Evolutionary conservation across 2,329 filamentous ascomycete species (phyloP).

Genomic region (Davidsoniella eucalypti): DNA sequence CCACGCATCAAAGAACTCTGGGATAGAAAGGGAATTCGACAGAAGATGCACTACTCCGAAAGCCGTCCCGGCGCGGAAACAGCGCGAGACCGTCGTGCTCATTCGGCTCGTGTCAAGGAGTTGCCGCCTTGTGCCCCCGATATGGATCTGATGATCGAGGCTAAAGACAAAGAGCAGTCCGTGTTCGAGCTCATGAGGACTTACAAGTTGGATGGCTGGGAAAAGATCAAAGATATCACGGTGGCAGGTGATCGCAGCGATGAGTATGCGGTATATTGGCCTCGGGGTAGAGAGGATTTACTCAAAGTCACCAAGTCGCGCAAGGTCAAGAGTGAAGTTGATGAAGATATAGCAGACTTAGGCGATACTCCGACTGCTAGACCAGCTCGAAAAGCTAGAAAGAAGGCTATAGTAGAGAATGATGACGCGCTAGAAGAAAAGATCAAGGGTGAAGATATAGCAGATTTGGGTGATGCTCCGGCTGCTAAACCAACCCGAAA

Average conservation of each 20-base stretch:
- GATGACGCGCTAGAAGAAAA: background rate
- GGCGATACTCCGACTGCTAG: background rate
- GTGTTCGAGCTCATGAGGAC: constrained; percentile 87
- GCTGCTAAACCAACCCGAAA: background rate
- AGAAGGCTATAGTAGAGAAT: background rate
- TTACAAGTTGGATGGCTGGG: constrained; percentile 67
- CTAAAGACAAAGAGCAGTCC: constrained; percentile 94
- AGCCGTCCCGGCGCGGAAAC: constrained; percentile 37
- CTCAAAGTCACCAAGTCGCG: constrained; percentile 60
- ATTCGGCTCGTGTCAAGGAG: constrained; percentile 61
- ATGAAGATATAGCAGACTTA: constrained; percentile 19
- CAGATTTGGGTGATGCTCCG: too few relatives aligned
- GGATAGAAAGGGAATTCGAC: constrained; percentile 66
- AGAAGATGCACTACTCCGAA: constrained; percentile 97
- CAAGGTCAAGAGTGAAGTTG: constrained; percentile 27
- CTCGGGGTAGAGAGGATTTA: constrained; percentile 79
- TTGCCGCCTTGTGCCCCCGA: constrained; percentile 66
- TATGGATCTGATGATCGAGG: constrained; percentile 98
- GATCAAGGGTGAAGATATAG: background rate
- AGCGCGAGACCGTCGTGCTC: constrained; percentile 59
- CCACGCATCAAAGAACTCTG: constrained; percentile 70
- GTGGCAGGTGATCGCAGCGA: constrained; percentile 39
- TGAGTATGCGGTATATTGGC: constrained; percentile 39
- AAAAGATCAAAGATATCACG: constrained; percentile 53
- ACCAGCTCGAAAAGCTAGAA: background rate